Base-by-base conservation (phyloP, 495 filamentous ascomycete species). In the Xylaria curta region DNA sequence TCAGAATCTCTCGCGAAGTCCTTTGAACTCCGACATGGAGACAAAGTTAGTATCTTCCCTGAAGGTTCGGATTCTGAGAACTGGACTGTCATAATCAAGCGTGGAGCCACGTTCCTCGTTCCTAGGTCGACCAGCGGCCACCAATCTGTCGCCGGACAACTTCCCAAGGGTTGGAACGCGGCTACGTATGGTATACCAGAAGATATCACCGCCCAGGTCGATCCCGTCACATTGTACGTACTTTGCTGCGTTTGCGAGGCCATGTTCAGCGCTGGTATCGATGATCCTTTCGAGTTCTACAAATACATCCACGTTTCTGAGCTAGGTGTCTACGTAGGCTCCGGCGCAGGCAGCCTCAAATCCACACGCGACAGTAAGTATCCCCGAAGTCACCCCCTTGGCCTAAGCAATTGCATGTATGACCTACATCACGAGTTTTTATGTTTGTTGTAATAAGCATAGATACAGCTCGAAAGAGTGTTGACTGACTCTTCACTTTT, bases 211-310 rank as follows among this genome's bases (percentile, higher is more conserved):
- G 87, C 88, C 56, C 93, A 96, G 79, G 93, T 96, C 44, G 93
- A 96, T 71, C 93, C 93, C 15, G 93, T 95, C 65, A 96, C 93
- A 6, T 85, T 96, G 36, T 95, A 90, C 74, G 93, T 95, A 40
- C 87, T 96, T 42, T 92, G 94, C 72, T 93, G 91, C 74, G 93
- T 92, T 56, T 91, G 90, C 6, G 93, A 96, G 79, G 83, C 92
- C 9, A 86, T 96, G 72, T 86, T 95, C 46, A 87, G 91, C 3
- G 89, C 92, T 70, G 93, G 93, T 88, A 92, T 96, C 77, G 94
- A 92, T 36, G 93, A 96, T 79, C 93, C 93, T 21, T 96, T 95
- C 70, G 93, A 96, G 78, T 95, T 96, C 82, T 96, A 96, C 86
- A 91, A 94, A 80, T 94, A 96, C 77, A 92, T 96, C 60, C 93